Evolutionary conservation across 306 rosid genomes (phyloP).

Genomic region (Prinsepia uniflora): DNA sequence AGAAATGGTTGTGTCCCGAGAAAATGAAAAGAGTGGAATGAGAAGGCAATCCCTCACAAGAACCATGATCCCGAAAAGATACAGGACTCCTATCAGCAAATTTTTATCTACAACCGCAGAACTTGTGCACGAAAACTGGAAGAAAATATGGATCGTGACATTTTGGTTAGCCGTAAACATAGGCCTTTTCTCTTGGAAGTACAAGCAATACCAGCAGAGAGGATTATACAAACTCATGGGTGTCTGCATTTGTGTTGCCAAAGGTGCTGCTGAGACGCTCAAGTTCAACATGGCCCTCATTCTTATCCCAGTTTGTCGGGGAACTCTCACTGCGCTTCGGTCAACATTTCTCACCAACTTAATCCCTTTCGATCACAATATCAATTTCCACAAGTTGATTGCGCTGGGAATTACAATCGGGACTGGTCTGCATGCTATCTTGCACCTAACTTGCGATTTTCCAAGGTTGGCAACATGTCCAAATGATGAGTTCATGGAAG

Average conservation of each 20-base stretch:
- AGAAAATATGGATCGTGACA: conserved; percentile 58
- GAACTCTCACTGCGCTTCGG: conserved; percentile 67
- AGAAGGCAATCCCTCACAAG: conserved; percentile 41
- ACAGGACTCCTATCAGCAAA: conserved; percentile 54
- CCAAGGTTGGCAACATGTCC: conserved; percentile 57
- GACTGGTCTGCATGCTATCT: conserved; percentile 40
- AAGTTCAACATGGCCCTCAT: conserved; percentile 92
- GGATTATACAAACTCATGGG: conserved; percentile 70
- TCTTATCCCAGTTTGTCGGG: conserved; percentile 77
- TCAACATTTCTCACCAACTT: conserved; percentile 52
- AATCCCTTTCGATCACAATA: conserved; percentile 83
- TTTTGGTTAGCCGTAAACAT: conserved; percentile 58
- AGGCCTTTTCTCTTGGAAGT: conserved; percentile 63
- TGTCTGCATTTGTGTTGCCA: conserved; percentile 70
- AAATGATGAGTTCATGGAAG: conserved; percentile 29
- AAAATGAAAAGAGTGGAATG: conserved; percentile 18
- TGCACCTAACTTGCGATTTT: conserved; percentile 73
- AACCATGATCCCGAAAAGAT: conserved; percentile 67
- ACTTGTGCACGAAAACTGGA: conserved; percentile 55
- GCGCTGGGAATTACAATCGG: conserved; percentile 56
- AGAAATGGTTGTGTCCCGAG: conserved; percentile 55
- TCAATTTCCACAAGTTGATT: conserved; percentile 72
- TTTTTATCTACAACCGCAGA: conserved; percentile 26
- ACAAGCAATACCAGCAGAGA: conserved; percentile 40
- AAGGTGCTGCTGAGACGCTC: conserved; percentile 92